Conservation (phyloP, 2,329 filamentous ascomycete species). For the Lizonia empirigonia region DNA sequence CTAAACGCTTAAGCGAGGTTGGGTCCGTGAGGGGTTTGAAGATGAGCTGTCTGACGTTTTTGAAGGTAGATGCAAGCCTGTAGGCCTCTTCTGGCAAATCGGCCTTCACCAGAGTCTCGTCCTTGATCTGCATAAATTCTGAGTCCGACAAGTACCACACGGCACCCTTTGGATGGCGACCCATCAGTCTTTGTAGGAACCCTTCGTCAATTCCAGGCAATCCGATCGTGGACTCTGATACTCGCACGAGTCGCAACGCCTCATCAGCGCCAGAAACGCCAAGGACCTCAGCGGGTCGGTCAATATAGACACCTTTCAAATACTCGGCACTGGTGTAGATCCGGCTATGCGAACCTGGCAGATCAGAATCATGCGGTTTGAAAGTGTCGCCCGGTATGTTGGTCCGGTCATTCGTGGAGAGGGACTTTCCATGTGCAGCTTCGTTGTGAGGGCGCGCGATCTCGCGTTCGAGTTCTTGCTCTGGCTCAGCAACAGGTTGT, state of each 20-base stretch:
- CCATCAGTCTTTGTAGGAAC: constrained; percentile 22
- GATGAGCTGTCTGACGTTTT: constrained; percentile 17
- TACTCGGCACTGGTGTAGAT: constrained; percentile 16
- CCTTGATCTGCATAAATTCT: constrained; percentile 4
- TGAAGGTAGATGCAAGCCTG: constrained; percentile 14
- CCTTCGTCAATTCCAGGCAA: constrained; percentile 19
- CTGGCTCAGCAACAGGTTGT: constrained; percentile 18
- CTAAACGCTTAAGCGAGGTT: constrained; percentile 22
- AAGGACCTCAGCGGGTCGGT: constrained; percentile 14
- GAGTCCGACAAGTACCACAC: constrained; percentile 18
- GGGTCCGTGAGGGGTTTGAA: constrained; percentile 26
- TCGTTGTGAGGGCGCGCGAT: neutral
- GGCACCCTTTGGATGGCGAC: constrained; percentile 18
- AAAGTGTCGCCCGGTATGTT: neutral
- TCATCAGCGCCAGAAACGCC: neutral
- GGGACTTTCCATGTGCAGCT: neutral
- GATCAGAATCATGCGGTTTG: neutral
- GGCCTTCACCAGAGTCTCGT: constrained; percentile 10
- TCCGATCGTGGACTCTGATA: constrained; percentile 8
- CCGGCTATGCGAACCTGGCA: neutral
- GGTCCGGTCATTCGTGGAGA: neutral
- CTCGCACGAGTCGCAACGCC: neutral
- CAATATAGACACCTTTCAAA: neutral
- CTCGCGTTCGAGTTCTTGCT: constrained; percentile 18
- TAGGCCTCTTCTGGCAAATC: constrained; percentile 14